Conservation (phyloP, 2,329 filamentous ascomycete genomes). For the Pyrenophora tritici-repentis region DNA sequence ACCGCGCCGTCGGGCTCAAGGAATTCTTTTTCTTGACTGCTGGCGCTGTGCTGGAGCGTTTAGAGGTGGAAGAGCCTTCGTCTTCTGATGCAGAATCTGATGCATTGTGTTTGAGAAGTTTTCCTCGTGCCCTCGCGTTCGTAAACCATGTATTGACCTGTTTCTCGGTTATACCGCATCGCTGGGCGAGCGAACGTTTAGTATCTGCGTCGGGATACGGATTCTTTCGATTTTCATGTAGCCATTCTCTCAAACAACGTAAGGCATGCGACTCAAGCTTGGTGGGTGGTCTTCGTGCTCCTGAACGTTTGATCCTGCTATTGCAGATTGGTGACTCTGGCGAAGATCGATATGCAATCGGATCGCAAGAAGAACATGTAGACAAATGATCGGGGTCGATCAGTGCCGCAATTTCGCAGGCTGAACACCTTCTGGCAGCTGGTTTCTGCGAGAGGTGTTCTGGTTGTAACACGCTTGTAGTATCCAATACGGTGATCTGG, state of each 20-base stretch:
- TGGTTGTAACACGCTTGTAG: too few species aligned
- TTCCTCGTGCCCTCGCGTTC: slow-evolving; percentile 39
- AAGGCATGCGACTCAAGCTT: slow-evolving; percentile 40
- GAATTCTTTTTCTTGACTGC: slow-evolving; percentile 8
- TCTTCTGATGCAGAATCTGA: slow-evolving; percentile 22
- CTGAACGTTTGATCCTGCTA: slow-evolving; percentile 33
- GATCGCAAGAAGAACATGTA: slow-evolving; percentile 22
- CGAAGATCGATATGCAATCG: slow-evolving; percentile 11
- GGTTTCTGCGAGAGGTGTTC: neutral
- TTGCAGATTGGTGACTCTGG: slow-evolving; percentile 13
- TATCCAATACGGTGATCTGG: neutral
- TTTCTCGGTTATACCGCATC: slow-evolving; percentile 42
- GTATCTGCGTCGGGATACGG: slow-evolving; percentile 40
- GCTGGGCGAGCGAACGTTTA: slow-evolving; percentile 36
- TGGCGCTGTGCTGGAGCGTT: slow-evolving; percentile 17
- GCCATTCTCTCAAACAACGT: slow-evolving; percentile 34
- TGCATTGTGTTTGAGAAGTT: slow-evolving; percentile 22
- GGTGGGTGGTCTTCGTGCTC: slow-evolving; percentile 29
- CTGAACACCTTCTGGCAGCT: slow-evolving; percentile 20
- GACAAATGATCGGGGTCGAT: slow-evolving; percentile 17
- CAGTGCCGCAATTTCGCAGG: slow-evolving; percentile 27
- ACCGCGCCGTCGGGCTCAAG: slow-evolving; percentile 6
- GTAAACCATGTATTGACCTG: slow-evolving; percentile 46
- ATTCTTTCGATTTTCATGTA: slow-evolving; percentile 35
- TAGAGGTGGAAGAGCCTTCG: slow-evolving; percentile 22